Base-by-base conservation (phyloP, 2,329 filamentous ascomycete genomes). In the Helminthosporium solani region DNA sequence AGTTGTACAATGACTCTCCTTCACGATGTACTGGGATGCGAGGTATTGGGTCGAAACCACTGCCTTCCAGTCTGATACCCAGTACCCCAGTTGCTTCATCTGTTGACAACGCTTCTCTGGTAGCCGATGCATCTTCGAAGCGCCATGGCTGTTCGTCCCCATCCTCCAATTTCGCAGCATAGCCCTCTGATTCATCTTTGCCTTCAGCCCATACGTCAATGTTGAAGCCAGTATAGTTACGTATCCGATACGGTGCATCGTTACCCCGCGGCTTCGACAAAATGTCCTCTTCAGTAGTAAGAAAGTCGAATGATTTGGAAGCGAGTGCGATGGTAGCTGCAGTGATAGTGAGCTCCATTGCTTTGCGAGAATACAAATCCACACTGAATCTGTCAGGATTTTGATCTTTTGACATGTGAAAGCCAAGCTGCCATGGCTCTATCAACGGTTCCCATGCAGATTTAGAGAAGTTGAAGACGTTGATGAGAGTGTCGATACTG, bases 381-480 rank as follows among this genome's bases (percentile, higher is more conserved):
- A 99, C 78, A 0, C 89, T 87, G 49, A 96, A 74, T 41, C 87
- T 78, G 30, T 92, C 88, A 0, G 86, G 88, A 33, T 82, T 80
- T 20, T 84, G 78, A 47, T 94, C 85, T 58, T 86, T 91, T 1
- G 88, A 84, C 67, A 97, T 83, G 52, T 95, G 89, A 56, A 99
- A 84, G 2, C 90, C 90, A n/a, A 97, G 78, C 56, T 92, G 85
- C 94, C 94, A 99, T 7, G 95, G 95, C 67, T 99, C 94, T 20
- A 99, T 83, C 27, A 99, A 74, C 2, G 94, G 94, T 68, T 99
- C 94, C 94, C 94, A 99, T 3, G 90, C 90, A 0, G 94, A 99
- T 69, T 99, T 99, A 12, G 94, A 94, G 72, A 99, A 99, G 71
- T 99, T 99, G 77, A 96, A 99, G 20, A 99, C 86, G 61, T 97